Base-by-base conservation (phyloP, 1,284 basidiomycete genomes). In the Trametes versicolor region DNA sequence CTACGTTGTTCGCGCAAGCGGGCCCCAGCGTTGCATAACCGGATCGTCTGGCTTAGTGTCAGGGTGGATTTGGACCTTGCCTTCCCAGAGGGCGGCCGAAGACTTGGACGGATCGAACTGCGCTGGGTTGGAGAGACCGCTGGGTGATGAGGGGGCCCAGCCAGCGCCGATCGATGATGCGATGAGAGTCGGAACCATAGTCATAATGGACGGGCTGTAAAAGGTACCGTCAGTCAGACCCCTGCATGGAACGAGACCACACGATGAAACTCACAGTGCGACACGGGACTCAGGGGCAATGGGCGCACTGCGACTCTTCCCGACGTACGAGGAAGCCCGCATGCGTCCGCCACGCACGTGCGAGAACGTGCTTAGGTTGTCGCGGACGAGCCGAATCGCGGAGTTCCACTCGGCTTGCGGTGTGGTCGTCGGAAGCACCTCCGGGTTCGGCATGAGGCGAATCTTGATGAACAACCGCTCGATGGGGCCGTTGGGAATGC, bases 121-220 rank as follows among this genome's bases (percentile, higher is more conserved):
- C 12, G 92, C 88, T 12, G 94, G 93, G 75, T 95, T 91, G 4
- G 87, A 89, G 10, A 94, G 82, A 1, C 86, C 86, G 7, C 87
- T 87, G 2, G 74, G 76, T 4, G 72, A 74, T 55, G 85, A 82
- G 29, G 87, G 91, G 43, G 85, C 81, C 82, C 90, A 91, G 48
- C 94, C 93, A 56, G 93, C 93, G 64, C 92, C 95, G 53, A 97
- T 89, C 7, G 94, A 91, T 9, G 94, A 91, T 27, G 92, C 91
- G 68, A 98, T 88, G 21, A 98, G 77, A 0, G 92, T 91, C 10
- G 96, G 96, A 0, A 96, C 89, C 93, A 97, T 97, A 3, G 94
- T 89, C 81, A 97, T 83, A 36, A 97, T 80, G 6, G 85, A 86
- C 15, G 93, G 85, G 45, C 87, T 88, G 64, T 21, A 55, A 64